Evolutionary conservation across 2,329 filamentous ascomycete species (phyloP).

Genomic region (Cladosporium sp.): DNA sequence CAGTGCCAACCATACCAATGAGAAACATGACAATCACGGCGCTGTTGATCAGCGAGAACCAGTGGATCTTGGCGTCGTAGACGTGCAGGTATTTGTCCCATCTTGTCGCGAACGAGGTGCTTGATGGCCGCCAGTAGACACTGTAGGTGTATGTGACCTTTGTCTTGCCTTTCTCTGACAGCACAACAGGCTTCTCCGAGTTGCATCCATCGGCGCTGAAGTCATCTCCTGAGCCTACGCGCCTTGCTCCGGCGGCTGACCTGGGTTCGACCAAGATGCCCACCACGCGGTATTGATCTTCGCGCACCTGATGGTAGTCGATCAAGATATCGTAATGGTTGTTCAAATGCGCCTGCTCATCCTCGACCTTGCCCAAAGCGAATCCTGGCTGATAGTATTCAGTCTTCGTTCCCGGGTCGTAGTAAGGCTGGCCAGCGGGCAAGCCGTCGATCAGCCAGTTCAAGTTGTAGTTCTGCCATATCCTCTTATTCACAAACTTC

Average conservation of each 20-base stretch:
- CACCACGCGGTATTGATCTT: slow-evolving; percentile 76
- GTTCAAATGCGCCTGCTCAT: slow-evolving; percentile 62
- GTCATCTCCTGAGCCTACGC: slow-evolving; percentile 46
- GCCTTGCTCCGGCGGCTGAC: slow-evolving; percentile 58
- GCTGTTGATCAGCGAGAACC: slow-evolving; percentile 97
- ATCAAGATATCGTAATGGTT: slow-evolving; percentile 95
- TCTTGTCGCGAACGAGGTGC: slow-evolving; percentile 88
- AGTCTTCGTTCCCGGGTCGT: slow-evolving; percentile 69
- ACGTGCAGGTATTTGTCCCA: slow-evolving; percentile 99
- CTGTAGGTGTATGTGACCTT: slow-evolving; percentile 85
- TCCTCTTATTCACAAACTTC: slow-evolving; percentile 75
- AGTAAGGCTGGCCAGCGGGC: slow-evolving; percentile 78
- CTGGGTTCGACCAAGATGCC: slow-evolving; percentile 83
- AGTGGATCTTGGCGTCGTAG: slow-evolving; percentile 96
- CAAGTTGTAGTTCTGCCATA: slow-evolving; percentile 80
- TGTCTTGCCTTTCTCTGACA: slow-evolving; percentile 58
- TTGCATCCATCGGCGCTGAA: slow-evolving; percentile 43
- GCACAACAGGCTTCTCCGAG: slow-evolving; percentile 51
- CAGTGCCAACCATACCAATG: slow-evolving; percentile 85
- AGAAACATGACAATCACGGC: slow-evolving; percentile 92
- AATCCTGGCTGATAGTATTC: slow-evolving; percentile 92
- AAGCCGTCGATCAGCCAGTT: slow-evolving; percentile 96
- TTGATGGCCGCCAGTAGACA: slow-evolving; percentile 79
- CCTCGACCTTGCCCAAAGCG: slow-evolving; percentile 57
- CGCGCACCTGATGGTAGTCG: slow-evolving; percentile 79